Percentiles rank a stretch among this genome's conserved stretches.
Conservation (phyloP, 1,284 basidiomycete species). For the Trichosporon coremiiforme region DNA sequence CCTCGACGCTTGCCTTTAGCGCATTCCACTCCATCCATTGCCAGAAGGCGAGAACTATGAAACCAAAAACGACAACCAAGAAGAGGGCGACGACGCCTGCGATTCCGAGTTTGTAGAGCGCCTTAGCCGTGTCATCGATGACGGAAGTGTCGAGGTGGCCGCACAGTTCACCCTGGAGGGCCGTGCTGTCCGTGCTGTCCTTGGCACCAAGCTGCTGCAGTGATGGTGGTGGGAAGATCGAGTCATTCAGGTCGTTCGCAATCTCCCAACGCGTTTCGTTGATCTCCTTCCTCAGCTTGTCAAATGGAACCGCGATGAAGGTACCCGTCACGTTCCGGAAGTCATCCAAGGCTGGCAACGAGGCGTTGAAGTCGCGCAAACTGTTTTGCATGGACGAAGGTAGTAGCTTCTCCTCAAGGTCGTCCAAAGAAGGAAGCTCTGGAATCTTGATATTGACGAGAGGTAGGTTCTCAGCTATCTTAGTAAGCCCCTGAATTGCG, state of each 20-base stretch:
- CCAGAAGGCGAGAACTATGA: constrained; percentile 49
- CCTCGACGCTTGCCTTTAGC: constrained; percentile 44
- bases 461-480: not conserved
- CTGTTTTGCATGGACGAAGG: constrained; percentile 76
- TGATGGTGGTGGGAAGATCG: constrained; percentile 69
- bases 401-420: constrained; percentile 66
- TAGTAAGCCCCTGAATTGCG: too few species aligned
- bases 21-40: constrained; percentile 54
- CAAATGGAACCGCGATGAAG: constrained; percentile 80
- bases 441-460: constrained; percentile 69
- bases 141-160: constrained; percentile 73
- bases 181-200: constrained; percentile 30
- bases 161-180: constrained; percentile 61
- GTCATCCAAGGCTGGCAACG: constrained; percentile 76
- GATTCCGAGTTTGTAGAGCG: constrained; percentile 72
- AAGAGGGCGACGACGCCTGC: constrained; percentile 72
- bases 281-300: constrained; percentile 79
- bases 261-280: constrained; percentile 74
- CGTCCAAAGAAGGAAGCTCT: constrained; percentile 64
- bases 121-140: constrained; percentile 76
- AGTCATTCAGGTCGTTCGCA: constrained; percentile 66
- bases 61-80: constrained; percentile 51
- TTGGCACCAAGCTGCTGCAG: constrained; percentile 38
- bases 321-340: constrained; percentile 71
- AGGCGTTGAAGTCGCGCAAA: constrained; percentile 72